Evolutionary conservation across 306 rosid genomes (phyloP).

Genomic region (Herpetospermum pedunculosum): DNA sequence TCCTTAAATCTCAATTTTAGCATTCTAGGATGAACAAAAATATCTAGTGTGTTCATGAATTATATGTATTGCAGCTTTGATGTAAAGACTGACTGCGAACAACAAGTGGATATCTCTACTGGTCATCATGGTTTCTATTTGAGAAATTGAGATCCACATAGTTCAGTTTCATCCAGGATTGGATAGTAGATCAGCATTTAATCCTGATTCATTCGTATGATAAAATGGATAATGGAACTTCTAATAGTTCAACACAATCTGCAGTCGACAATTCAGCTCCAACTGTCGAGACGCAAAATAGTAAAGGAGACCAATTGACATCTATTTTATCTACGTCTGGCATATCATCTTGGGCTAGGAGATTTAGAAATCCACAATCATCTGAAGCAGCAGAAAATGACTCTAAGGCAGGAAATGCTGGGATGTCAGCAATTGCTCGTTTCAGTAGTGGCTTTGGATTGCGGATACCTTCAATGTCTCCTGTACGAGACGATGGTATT

Average conservation of each 20-base stretch:
- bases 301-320: slow-evolving; percentile 15
- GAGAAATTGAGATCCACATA: background rate
- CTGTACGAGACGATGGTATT: slow-evolving; percentile 20
- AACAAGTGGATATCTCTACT: slow-evolving; percentile 4
- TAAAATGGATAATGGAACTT: slow-evolving; percentile 26
- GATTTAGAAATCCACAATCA: slow-evolving; percentile 28
- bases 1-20: background rate
- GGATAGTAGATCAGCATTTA: background rate
- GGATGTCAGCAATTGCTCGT: slow-evolving; percentile 42
- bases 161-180: background rate
- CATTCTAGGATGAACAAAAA: background rate
- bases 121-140: background rate
- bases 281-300: slow-evolving; percentile 21
- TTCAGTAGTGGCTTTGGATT: slow-evolving; percentile 46
- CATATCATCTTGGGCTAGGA: slow-evolving; percentile 36
- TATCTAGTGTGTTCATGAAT: background rate
- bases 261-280: slow-evolving; percentile 19
- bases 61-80: slow-evolving; percentile 3
- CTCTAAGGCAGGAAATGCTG: slow-evolving; percentile 23
- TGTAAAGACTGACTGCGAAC: background rate
- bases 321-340: slow-evolving; percentile 25
- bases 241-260: slow-evolving; percentile 21
- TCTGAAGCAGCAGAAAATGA: slow-evolving; percentile 27
- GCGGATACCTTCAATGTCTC: slow-evolving; percentile 23
- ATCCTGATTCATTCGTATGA: background rate